Conservation (phyloP, 2,329 filamentous ascomycete genomes). For the Monilinia fructigena region DNA sequence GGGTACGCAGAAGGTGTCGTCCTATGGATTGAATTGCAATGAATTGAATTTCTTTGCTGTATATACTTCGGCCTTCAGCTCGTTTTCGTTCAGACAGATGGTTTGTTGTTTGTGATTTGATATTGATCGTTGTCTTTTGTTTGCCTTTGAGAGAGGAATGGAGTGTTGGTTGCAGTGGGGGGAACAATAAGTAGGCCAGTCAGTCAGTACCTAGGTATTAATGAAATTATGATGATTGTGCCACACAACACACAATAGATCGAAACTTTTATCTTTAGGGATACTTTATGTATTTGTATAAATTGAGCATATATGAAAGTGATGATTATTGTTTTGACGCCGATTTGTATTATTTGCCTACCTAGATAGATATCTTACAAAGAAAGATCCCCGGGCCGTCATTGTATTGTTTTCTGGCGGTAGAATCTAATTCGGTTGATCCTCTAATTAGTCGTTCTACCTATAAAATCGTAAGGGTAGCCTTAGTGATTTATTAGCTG, state of each 20-base stretch:
- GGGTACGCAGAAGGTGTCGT: neutral
- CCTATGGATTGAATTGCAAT: neutral
- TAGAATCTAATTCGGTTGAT: too few relatives aligned
- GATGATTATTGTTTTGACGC: too few relatives aligned
- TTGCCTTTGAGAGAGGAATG: constrained; percentile 4
- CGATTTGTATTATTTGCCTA: too few relatives aligned
- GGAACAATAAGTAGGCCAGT: neutral
- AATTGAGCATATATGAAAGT: too few relatives aligned
- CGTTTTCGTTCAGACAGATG: constrained; percentile 2
- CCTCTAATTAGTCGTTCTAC: too few relatives aligned
- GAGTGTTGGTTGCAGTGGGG: neutral
- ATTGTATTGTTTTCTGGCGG: too few relatives aligned
- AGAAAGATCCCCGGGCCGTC: too few relatives aligned
- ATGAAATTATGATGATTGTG: neutral
- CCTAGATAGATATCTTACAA: too few relatives aligned
- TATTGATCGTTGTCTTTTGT: neutral
- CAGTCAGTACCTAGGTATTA: neutral
- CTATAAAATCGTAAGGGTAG: too few relatives aligned
- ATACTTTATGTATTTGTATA: neutral
- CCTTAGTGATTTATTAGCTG: neutral
- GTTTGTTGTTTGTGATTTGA: neutral
- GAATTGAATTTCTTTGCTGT: neutral
- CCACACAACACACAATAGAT: too few relatives aligned
- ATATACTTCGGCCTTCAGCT: neutral
- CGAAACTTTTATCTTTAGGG: too few relatives aligned